Percentiles rank a stretch among this genome's conserved stretches.
These are phyloP conservation scores for Fusarium liriodendri DNA, from an alignment of 2,329 filamentous ascomycete genomes.

Conservation along the genomic window DNA sequence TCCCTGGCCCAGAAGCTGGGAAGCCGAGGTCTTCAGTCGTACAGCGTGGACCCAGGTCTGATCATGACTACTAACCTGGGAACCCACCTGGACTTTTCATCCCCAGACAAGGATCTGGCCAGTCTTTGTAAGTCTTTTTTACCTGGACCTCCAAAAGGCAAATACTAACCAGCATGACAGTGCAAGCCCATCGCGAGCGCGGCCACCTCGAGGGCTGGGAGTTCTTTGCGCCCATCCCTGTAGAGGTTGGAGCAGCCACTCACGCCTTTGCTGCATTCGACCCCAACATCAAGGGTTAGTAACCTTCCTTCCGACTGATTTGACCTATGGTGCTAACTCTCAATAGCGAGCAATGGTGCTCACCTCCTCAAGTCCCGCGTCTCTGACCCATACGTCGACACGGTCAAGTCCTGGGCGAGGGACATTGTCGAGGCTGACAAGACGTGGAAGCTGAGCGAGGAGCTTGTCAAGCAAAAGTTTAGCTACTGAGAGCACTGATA, in stretches of 20 bases:
- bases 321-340: background rate
- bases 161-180: slow-evolving; percentile 2
- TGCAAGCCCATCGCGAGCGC: slow-evolving; percentile 31
- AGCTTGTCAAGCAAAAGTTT: slow-evolving; percentile 57
- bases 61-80: slow-evolving; percentile 38
- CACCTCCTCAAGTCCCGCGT: slow-evolving; percentile 49
- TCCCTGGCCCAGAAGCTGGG: slow-evolving; percentile 48
- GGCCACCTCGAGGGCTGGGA: slow-evolving; percentile 41
- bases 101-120: slow-evolving; percentile 26
- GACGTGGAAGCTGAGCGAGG: slow-evolving; percentile 60
- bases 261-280: slow-evolving; percentile 53
- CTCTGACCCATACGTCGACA: slow-evolving; percentile 45
- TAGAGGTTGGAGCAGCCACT: slow-evolving; percentile 48
- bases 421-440: slow-evolving; percentile 52
- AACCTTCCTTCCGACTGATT: rapidly evolving
- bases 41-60: slow-evolving; percentile 51
- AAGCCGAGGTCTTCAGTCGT: slow-evolving; percentile 44
- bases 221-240: slow-evolving; percentile 30
- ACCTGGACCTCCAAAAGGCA: background rate
- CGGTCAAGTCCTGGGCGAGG: slow-evolving; percentile 46
- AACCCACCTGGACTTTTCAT: slow-evolving; percentile 35
- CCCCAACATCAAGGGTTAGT: slow-evolving; percentile 45
- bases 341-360: slow-evolving; percentile 46
- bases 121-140: slow-evolving; percentile 24
- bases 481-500: slow-evolving; percentile 29